These are phyloP conservation scores for Wallacemonas sp. DNA, from an alignment of 208 protist genomes.

Conservation along the genomic window DNA sequence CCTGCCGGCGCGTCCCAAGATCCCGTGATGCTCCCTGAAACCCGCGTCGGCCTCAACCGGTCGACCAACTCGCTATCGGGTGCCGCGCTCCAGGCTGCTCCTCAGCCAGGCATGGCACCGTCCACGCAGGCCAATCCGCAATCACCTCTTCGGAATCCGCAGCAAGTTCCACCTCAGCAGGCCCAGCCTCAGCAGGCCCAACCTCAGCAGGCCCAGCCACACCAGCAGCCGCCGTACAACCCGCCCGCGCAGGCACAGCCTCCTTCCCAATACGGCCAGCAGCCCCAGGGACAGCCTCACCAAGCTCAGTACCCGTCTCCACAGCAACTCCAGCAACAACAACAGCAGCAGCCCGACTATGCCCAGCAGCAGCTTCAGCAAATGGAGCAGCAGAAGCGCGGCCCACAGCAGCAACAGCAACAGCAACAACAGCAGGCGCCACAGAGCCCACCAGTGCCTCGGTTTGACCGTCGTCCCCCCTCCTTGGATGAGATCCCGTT, in stretches of 20 bases:
- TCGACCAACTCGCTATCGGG: neutral
- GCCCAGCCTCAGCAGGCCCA: conserved; percentile 18
- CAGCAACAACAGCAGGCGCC: conserved; percentile 31
- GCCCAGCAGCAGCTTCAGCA: conserved; percentile 25
- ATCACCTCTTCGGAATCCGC: conserved; percentile 11
- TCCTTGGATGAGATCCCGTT: conserved; percentile 74
- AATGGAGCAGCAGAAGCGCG: conserved; percentile 9
- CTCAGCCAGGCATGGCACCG: neutral
- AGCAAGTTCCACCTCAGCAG: conserved; percentile 8
- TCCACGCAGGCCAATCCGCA: neutral
- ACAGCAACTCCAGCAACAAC: conserved; percentile 25
- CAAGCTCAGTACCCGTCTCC: conserved; percentile 2
- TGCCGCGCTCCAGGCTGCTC: conserved; percentile 1
- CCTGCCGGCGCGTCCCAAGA: neutral
- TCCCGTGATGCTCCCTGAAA: conserved; percentile 16
- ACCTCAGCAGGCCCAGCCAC: conserved; percentile 9
- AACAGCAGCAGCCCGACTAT: conserved; percentile 17
- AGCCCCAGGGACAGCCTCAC: conserved; percentile 17
- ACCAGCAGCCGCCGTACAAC: neutral
- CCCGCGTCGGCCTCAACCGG: conserved; percentile 22
- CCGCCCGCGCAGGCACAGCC: conserved; percentile 25
- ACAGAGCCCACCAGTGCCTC: conserved; percentile 46
- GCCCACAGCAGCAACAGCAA: conserved; percentile 24
- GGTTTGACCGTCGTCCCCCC: conserved; percentile 71
- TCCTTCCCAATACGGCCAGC: conserved; percentile 14